These are phyloP conservation scores for Caloboletus firmus DNA, from an alignment of 1,284 basidiomycete species.

Conservation along the genomic window DNA sequence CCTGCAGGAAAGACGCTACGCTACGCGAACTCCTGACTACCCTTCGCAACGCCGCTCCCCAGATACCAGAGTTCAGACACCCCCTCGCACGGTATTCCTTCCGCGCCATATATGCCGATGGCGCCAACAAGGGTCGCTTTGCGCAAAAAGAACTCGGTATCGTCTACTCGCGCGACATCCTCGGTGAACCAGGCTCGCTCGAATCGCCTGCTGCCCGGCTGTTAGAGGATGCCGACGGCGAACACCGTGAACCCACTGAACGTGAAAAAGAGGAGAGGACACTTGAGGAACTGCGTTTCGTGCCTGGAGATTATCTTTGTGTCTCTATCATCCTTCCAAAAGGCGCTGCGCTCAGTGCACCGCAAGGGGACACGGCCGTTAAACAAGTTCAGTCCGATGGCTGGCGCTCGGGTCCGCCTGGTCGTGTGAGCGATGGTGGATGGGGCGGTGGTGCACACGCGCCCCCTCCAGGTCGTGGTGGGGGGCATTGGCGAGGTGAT, in stretches of 20 bases:
- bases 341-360: constrained; percentile 46
- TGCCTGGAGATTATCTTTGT: constrained; percentile 75
- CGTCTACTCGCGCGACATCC: constrained; percentile 76
- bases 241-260: constrained; percentile 39
- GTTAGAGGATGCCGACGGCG: constrained; percentile 50
- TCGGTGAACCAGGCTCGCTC: constrained; percentile 69
- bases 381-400: constrained; percentile 38
- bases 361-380: constrained; percentile 21
- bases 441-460: constrained; percentile 44
- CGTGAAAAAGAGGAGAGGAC: constrained; percentile 61
- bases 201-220: constrained; percentile 56
- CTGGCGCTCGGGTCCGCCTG: constrained; percentile 41
- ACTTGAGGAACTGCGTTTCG: constrained; percentile 71
- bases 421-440: constrained; percentile 45
- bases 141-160: constrained; percentile 73
- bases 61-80: constrained; percentile 67
- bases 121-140: constrained; percentile 64
- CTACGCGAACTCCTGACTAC: constrained; percentile 73
- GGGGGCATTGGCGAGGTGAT: constrained; percentile 69
- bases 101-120: constrained; percentile 72
- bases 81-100: constrained; percentile 77
- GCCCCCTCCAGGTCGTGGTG: constrained; percentile 47
- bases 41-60: constrained; percentile 64
- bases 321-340: constrained; percentile 72
- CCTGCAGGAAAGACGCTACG: constrained; percentile 71